These are phyloP conservation scores for Taiwanofungus camphoratus DNA, from an alignment of 1,284 basidiomycete genomes.

Conservation along the genomic window DNA sequence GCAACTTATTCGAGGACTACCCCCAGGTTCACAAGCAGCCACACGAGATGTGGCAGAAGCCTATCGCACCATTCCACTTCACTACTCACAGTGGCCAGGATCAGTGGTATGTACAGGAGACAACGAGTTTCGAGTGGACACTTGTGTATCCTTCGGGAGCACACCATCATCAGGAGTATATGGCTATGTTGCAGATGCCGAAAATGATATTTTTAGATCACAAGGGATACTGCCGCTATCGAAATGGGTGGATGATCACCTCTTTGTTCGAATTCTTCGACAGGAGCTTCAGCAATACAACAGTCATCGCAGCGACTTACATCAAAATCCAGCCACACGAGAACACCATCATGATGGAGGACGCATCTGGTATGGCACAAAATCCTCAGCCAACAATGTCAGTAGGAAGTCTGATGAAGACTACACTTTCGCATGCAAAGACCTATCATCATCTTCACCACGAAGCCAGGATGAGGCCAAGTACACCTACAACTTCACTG, in stretches of 20 bases:
- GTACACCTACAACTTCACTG: constrained; percentile 15
- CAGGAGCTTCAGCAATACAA: constrained; percentile 7
- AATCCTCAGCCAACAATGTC: constrained; percentile 4
- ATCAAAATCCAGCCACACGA: background rate
- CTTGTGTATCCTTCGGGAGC: constrained; percentile 1
- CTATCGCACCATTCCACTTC: constrained; percentile 13
- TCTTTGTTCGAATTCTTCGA: constrained; percentile 5
- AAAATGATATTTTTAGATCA: constrained; percentile 15
- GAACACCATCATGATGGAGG: constrained; percentile 21
- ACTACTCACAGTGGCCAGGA: constrained; percentile 19
- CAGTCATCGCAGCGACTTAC: background rate
- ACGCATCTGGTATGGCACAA: constrained; percentile 28
- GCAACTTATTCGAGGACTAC: constrained; percentile 12
- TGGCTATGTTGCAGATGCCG: constrained; percentile 5
- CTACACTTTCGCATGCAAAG: constrained; percentile 10
- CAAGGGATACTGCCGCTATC: constrained; percentile 7
- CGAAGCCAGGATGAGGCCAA: constrained; percentile 7
- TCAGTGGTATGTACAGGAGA: constrained; percentile 18
- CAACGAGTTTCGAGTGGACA: constrained; percentile 4
- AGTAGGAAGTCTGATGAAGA: constrained; percentile 20
- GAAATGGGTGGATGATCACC: constrained; percentile 19
- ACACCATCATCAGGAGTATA: constrained; percentile 6
- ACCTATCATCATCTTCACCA: constrained; percentile 9
- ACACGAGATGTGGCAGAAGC: constrained; percentile 17
- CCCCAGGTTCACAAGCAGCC: constrained; percentile 17